phyloP scores from a whole-genome alignment of 2,329 filamentous ascomycete species.

The Aspergillus sp. region DNA sequence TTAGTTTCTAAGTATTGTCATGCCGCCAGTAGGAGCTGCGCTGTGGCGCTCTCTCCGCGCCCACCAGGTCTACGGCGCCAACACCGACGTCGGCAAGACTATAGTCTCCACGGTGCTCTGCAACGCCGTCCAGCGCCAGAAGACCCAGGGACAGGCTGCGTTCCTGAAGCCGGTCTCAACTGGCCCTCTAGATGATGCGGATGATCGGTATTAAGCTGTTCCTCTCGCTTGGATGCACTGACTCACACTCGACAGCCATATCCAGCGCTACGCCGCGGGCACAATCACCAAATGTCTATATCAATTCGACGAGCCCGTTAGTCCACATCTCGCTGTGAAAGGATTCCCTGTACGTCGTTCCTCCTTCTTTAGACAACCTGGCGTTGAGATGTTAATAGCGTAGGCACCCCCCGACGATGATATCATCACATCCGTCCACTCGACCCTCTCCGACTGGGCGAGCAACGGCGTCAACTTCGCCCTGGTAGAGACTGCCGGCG shows the following conservation, averaged over 20 bases:
- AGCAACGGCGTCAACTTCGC: conserved; percentile 52
- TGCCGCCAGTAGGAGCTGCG: conserved; percentile 55
- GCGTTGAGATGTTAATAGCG: conserved; percentile 3
- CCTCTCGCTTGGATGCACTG: neutral
- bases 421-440: conserved; percentile 50
- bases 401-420: conserved; percentile 50
- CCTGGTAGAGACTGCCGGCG: conserved; percentile 77
- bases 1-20: conserved; percentile 11
- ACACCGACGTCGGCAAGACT: conserved; percentile 83
- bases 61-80: conserved; percentile 78
- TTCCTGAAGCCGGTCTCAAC: conserved; percentile 84
- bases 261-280: conserved; percentile 56
- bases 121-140: conserved; percentile 53
- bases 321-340: conserved; percentile 70
- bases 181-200: conserved; percentile 65
- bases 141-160: conserved; percentile 46
- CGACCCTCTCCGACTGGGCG: conserved; percentile 39
- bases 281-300: conserved; percentile 62
- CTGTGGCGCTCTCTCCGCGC: conserved; percentile 67
- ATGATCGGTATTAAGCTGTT: conserved; percentile 56
- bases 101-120: conserved; percentile 72
- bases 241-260: conserved; percentile 47
- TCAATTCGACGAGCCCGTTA: conserved; percentile 71
- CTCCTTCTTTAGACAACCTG: neutral
- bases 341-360: too few relatives aligned